These are phyloP conservation scores for Inonotus obliquus DNA, from an alignment of 1,284 basidiomycete genomes.

Conservation along the genomic window DNA sequence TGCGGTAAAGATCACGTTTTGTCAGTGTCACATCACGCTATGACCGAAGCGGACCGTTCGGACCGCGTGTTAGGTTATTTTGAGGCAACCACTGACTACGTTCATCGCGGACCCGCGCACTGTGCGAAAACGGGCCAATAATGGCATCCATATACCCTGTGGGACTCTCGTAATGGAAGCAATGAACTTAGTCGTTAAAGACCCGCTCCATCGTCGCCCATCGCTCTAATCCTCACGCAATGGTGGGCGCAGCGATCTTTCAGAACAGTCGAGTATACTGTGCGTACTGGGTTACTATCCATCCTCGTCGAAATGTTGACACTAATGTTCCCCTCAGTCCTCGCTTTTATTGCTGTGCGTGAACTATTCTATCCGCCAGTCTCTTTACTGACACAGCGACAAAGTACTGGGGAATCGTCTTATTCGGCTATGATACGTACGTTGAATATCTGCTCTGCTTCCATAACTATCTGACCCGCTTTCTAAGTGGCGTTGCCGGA, in stretches of 20 bases:
- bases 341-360: conserved; percentile 53
- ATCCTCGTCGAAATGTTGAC: neutral
- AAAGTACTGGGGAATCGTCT: conserved; percentile 72
- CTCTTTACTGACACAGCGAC: no score
- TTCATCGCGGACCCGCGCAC: neutral
- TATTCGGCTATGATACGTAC: conserved; percentile 75
- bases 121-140: neutral
- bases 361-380: neutral
- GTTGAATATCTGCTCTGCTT: conserved; percentile 26
- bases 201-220: neutral
- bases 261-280: conserved; percentile 60
- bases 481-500: conserved; percentile 49
- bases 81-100: no score
- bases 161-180: neutral
- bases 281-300: conserved; percentile 28
- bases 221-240: neutral
- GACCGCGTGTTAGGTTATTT: no score
- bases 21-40: no score
- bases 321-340: conserved; percentile 38
- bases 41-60: no score
- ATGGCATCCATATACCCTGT: neutral
- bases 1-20: no score
- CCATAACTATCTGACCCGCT: neutral
- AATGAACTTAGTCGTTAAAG: neutral
- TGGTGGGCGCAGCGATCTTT: conserved; percentile 24